Evolutionary conservation across 2,329 filamentous ascomycete species (phyloP).

Genomic region (Chlorencoelia australis): DNA sequence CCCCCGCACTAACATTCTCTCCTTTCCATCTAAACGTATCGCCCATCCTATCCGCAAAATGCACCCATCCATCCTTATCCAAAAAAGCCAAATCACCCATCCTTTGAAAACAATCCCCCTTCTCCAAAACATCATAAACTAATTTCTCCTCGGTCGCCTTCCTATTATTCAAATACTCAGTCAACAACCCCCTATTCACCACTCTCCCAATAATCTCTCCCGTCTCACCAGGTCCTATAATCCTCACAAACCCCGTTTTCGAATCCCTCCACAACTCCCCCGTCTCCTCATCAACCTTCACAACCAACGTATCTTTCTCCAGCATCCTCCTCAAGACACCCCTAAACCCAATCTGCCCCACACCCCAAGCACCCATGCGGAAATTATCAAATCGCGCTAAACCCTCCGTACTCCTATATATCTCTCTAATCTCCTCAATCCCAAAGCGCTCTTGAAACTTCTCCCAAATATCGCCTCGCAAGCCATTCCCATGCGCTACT

Average conservation of each 20-base stretch:
- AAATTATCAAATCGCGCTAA: conserved; percentile 36
- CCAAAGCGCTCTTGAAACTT: conserved; percentile 34
- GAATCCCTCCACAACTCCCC: conserved; percentile 34
- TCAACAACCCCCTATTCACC: conserved; percentile 29
- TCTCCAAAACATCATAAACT: conserved; percentile 33
- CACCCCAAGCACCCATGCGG: conserved; percentile 31
- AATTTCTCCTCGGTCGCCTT: conserved; percentile 35
- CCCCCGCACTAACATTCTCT: conserved; percentile 37
- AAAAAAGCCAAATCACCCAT: conserved; percentile 35
- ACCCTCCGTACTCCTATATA: conserved; percentile 38
- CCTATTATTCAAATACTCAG: conserved; percentile 33
- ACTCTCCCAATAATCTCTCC: conserved; percentile 37
- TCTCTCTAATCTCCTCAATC: conserved; percentile 36
- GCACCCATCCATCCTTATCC: conserved; percentile 33
- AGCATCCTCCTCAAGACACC: conserved; percentile 31
- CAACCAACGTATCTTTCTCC: conserved; percentile 33
- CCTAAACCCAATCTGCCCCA: conserved; percentile 34
- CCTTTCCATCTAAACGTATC: conserved; percentile 45
- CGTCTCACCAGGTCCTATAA: conserved; percentile 29
- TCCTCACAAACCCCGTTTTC: conserved; percentile 34
- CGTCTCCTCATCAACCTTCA: conserved; percentile 28
- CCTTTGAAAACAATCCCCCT: conserved; percentile 36
- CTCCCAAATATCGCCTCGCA: conserved; percentile 39
- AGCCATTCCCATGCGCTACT: conserved; percentile 36
- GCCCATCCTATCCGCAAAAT: conserved; percentile 39